Evolutionary conservation across 257 asterid species (phyloP), one percentile per base, ranked within the genome.

Genomic region (Scutellaria baicalensis): DNA sequence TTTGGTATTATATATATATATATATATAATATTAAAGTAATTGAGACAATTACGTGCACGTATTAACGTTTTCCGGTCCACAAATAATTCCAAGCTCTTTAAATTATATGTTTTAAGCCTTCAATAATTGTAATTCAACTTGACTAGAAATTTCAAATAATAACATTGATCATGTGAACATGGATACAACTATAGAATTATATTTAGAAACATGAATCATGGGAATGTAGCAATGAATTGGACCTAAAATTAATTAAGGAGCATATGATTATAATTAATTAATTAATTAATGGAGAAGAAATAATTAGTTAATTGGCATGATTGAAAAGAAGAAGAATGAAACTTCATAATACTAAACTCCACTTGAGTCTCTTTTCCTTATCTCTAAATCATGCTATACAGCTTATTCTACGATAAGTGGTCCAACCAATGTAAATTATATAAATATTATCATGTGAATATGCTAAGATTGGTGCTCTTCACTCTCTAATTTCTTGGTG

Each of bases 401-500:
- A 70, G 71, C 76, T 54, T 2, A 27, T 27, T 27, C 33, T 27
- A 27, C 33, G 4, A 27, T 27, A 5, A 27, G 33, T 27, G 33
- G 33, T 27, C 33, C 33, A 27, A 27, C 4, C n/a, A n/a, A n/a
- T n/a, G n/a, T n/a, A n/a, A n/a, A n/a, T 1, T 27, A 27, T 27
- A 27, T 27, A 27, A 27, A 27, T 14, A 8, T 17, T 47, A 33
- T 44, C 13, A 50, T 59, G 49, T 5, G 61, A 43, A 44, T n/a
- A n/a, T 60, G 65, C 14, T 52, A 68, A 64, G 50, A 64, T 64
- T 70, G 75, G 77, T 57, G 17, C 50, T 5, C 44, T 14, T 16
- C 72, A 38, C 35, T 38, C 35, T 17, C 58, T 16, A 61, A 52
- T 70, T 60, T 75, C 5, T 62, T 56, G 66, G 77, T 66, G 71